These are phyloP conservation scores for Infundibulicybe gibba DNA, from an alignment of 768 basidiomycete genomes.

Conservation along the genomic window DNA sequence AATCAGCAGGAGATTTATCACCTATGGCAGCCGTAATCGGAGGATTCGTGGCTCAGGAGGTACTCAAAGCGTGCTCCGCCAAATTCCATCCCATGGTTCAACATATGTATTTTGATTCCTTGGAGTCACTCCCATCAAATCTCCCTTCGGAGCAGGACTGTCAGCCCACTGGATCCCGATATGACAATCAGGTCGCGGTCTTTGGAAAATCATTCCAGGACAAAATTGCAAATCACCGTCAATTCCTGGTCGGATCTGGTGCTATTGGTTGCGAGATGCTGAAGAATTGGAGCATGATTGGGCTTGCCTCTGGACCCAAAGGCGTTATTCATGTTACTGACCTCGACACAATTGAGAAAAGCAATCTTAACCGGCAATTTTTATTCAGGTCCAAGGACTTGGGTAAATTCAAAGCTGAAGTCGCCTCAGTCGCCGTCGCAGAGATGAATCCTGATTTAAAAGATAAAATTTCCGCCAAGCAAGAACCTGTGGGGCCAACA, in stretches of 20 bases:
- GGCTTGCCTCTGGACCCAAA: constrained; percentile 74
- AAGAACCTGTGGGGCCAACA: constrained; percentile 89
- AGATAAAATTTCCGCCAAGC: constrained; percentile 83
- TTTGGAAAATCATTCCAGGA: constrained; percentile 93
- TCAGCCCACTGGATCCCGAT: constrained; percentile 77
- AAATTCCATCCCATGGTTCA: constrained; percentile 98
- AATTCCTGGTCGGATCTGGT: constrained; percentile 98
- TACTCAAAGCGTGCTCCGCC: constrained; percentile 93
- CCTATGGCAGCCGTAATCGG: constrained; percentile 93
- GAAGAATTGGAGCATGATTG: constrained; percentile 99
- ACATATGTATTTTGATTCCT: constrained; percentile 94
- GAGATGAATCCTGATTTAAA: constrained; percentile 94
- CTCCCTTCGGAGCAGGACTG: constrained; percentile 82
- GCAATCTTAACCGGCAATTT: constrained; percentile 97
- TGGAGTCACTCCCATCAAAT: constrained; percentile 82
- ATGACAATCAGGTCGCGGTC: constrained; percentile 94
- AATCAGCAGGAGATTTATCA: constrained; percentile 86
- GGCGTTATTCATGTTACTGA: constrained; percentile 93
- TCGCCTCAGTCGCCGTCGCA: constrained; percentile 84
- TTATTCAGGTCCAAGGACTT: constrained; percentile 95
- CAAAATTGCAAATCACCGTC: constrained; percentile 83
- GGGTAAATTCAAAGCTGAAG: constrained; percentile 96
- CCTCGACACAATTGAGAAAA: constrained; percentile 98
- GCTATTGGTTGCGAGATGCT: constrained; percentile 99
- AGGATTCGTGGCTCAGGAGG: constrained; percentile 97